Percentiles rank a stretch among this genome's conserved stretches.
Conservation (phyloP, 371 early-diverging fungal genomes). For the Mucor piriformis region DNA sequence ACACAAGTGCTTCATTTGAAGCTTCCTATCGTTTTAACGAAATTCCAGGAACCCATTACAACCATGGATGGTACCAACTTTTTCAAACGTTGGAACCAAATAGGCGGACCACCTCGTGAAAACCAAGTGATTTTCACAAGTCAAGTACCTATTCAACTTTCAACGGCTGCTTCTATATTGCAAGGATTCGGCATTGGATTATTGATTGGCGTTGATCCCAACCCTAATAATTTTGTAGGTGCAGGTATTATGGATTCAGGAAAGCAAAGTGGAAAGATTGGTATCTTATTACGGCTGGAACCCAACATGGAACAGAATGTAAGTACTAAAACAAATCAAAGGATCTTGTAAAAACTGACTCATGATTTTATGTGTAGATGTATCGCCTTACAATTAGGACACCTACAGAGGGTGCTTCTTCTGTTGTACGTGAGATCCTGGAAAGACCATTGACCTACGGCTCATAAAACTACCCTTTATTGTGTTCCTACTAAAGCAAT, state of each 20-base stretch:
- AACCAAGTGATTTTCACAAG: constrained; percentile 71
- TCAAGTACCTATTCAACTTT: constrained; percentile 58
- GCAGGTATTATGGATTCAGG: constrained; percentile 84
- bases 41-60: constrained; percentile 86
- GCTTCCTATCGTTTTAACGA: constrained; percentile 80
- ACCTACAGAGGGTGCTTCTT: constrained; percentile 82
- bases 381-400: constrained; percentile 89
- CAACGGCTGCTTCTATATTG: constrained; percentile 53
- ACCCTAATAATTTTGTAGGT: constrained; percentile 85
- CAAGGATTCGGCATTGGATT: constrained; percentile 73
- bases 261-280: constrained; percentile 77
- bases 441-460: constrained; percentile 33
- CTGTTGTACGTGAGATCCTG: constrained; percentile 48
- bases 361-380: constrained; percentile 62
- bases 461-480: no score
- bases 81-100: constrained; percentile 93
- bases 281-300: constrained; percentile 89
- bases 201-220: constrained; percentile 85
- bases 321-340: constrained; percentile 27
- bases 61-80: constrained; percentile 81
- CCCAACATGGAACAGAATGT: constrained; percentile 88
- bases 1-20: constrained; percentile 57
- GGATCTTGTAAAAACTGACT: neutral
- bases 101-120: constrained; percentile 86
- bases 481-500: neutral